Conservation (phyloP, 2,329 filamentous ascomycete genomes). For the Talaromyces sp. region DNA sequence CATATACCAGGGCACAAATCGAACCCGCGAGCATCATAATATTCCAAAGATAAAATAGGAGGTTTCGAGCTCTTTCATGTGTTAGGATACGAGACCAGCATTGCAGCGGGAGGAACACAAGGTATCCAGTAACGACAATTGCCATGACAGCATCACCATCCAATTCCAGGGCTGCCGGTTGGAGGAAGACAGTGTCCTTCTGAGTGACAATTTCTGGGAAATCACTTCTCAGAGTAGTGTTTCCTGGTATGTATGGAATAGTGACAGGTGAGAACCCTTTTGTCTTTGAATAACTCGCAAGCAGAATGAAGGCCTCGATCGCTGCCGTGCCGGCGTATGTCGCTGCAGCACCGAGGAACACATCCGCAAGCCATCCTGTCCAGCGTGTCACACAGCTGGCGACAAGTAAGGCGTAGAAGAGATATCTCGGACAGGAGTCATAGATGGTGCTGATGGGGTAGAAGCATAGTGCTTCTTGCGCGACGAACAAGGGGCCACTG, state of each 20-base stretch:
- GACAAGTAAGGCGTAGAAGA: slow-evolving; percentile 36
- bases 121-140: slow-evolving; percentile 38
- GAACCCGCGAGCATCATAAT: slow-evolving; percentile 34
- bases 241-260: slow-evolving; percentile 24
- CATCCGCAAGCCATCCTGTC: slow-evolving; percentile 36
- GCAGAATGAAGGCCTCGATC: slow-evolving; percentile 36
- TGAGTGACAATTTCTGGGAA: slow-evolving; percentile 29
- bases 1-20: slow-evolving; percentile 32
- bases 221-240: slow-evolving; percentile 13
- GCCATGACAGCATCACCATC: slow-evolving; percentile 38
- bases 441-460: slow-evolving; percentile 40
- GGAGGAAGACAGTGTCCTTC: slow-evolving; percentile 20
- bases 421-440: slow-evolving; percentile 35
- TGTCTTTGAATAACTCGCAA: slow-evolving; percentile 19
- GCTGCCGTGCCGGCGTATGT: slow-evolving; percentile 37
- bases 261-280: slow-evolving; percentile 19
- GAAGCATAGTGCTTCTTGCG: slow-evolving; percentile 33
- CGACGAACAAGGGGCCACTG: slow-evolving; percentile 28
- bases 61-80: slow-evolving; percentile 28
- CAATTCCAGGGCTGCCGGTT: slow-evolving; percentile 34
- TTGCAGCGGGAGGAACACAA: slow-evolving; percentile 38
- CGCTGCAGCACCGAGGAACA: slow-evolving; percentile 36
- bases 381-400: slow-evolving; percentile 32
- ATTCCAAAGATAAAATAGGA: slow-evolving; percentile 36
- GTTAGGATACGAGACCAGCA: slow-evolving; percentile 35